Evolutionary conservation across 805 yeast genomes (phyloP), one percentile per base, ranked within the genome.

Genomic region (Candida arabinofermentans): DNA sequence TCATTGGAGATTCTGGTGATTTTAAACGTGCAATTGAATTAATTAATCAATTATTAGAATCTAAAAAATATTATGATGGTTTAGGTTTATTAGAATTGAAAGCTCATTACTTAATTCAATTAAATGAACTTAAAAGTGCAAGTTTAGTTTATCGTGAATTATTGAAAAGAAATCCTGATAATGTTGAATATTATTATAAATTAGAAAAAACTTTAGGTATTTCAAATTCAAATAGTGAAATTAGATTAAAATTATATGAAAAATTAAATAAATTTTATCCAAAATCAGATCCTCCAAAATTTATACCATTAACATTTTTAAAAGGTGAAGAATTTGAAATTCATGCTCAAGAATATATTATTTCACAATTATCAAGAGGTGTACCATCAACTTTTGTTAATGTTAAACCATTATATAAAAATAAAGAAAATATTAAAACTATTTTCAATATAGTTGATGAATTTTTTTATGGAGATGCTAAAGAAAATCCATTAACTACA

Each of bases 371-470:
- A 53, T 66, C 73, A 47, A 75, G 88, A 42, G 95, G 96, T 31
- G 93, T 89, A 26, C 98, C 98, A 4, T 86, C 96, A 1, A 75
- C 93, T 4, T 93, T 90, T 65, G 83, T 83, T 41, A 83, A 86
- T 53, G 78, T 93, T 37, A 89, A 90, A 64, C 86, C 95, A 1
- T 70, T 89, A 49, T 87, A 86, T 65, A 72, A 68, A 41, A 74
- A 70, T 37, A 66, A 47, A 38, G 54, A 58, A 36, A 69, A 65
- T 51, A 58, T 62, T 16, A 48, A 53, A 8, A 49, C 71, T 2
- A 72, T 86, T 42, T 79, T 74, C 44, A 58, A 72, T 26, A 65
- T 85, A 42, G 86, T 81, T 9, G 48, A 63, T 33, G 73, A 75
- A 4, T 81, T 77, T 48, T 66, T 67, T 38, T 55, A 52, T 3